Evolutionary conservation across 1,139 yeast genomes (phyloP).

Genomic region (Debaryomyces sp.): DNA sequence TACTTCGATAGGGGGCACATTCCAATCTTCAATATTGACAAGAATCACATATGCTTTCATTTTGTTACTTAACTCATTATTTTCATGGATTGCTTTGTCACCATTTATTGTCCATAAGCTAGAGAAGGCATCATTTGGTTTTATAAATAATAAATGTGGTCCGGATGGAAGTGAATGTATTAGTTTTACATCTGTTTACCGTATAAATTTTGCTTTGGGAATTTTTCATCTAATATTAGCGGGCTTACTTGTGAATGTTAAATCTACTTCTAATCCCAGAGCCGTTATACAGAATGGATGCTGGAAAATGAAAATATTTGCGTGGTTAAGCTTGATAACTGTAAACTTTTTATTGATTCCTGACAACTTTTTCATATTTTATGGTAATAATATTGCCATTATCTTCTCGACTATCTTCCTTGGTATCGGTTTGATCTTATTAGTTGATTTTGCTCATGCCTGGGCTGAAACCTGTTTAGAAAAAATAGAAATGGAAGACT

Average conservation of each 20-base stretch:
- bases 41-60: conserved; percentile 84
- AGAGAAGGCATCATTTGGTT: conserved; percentile 72
- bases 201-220: conserved; percentile 89
- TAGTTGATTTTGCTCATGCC: conserved; percentile 97
- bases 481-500: conserved; percentile 85
- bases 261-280: conserved; percentile 77
- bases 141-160: conserved; percentile 58
- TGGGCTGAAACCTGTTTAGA: conserved; percentile 98
- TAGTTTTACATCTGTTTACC: conserved; percentile 90
- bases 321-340: conserved; percentile 60
- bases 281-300: conserved; percentile 86
- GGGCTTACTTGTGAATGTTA: conserved; percentile 66
- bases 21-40: conserved; percentile 63
- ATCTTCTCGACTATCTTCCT: conserved; percentile 82
- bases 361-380: conserved; percentile 80
- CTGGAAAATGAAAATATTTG: conserved; percentile 78
- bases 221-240: conserved; percentile 76
- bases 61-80: conserved; percentile 72
- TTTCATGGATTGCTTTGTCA: conserved; percentile 91
- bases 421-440: conserved; percentile 82
- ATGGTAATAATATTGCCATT: conserved; percentile 91
- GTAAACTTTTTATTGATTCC: conserved; percentile 75
- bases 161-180: conserved; percentile 87
- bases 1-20: conserved; percentile 60
- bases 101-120: conserved; percentile 78